Base-by-base conservation (phyloP, 1,139 yeast genomes). In the Debaryomyces fabryi region DNA sequence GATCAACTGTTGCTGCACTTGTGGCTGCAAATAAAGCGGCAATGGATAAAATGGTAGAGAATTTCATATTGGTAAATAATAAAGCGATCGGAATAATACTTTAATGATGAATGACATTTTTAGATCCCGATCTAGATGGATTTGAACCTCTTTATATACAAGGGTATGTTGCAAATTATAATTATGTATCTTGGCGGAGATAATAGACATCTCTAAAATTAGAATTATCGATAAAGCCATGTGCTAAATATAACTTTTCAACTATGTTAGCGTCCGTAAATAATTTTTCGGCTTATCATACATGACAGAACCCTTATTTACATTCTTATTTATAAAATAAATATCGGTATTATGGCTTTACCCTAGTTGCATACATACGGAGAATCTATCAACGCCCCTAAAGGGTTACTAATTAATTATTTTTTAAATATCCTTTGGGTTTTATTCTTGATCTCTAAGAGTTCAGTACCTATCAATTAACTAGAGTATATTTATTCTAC, bases 1-100 rank as follows among this genome's bases (percentile, higher is more conserved):
- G 25, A 12, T 52, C 47, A 41, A 51, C 61, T 42, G 65, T 10
- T 42, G 64, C 61, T 42, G 65, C 58, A 30, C 60, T 56, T 41
- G 62, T 63, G 37, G 68, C 59, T 40, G 48, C 24, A 30, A 36
- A 23, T 32, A 46, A 32, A 12, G 51, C 46, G 35, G 49, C 46
- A 29, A 46, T 16, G 20, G 59, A 44, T 29, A 54, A 48, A 48
- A 50, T 45, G 46, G 55, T 48, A 25, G 59, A 51, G 44, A 59
- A 54, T 54, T 56, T 60, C 65, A 61, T 63, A 10, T 23, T 39
- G 10, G 18, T 41, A 33, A 42, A 13, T 29, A 30, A 30, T 30
- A 29, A 44, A 44, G 36, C 41, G 43, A 40, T 37, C 23, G 41
- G 37, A 15, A 27, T 37, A 39, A 9, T 24, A 38, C 46, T 18